Evolutionary conservation across 169 alveolate species (phyloP).

Genomic region (Plasmodium vivax): DNA sequence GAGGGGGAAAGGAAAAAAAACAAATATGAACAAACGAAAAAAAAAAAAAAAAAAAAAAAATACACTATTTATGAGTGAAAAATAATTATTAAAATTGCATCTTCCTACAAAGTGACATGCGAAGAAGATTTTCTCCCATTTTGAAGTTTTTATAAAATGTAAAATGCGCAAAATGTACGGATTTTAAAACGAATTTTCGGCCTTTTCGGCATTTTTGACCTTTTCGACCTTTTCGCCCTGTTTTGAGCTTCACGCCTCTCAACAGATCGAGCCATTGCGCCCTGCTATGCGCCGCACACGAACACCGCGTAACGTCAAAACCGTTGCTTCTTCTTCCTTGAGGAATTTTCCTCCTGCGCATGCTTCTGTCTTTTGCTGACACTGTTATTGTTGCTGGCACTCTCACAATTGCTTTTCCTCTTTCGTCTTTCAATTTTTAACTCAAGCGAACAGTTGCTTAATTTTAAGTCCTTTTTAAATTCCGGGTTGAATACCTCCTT

Average conservation of each 20-base stretch:
- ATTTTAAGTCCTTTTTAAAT: conserved; percentile 62
- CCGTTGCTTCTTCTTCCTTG: conserved; percentile 13
- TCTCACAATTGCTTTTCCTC: conserved; percentile 37
- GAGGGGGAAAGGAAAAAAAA: background rate
- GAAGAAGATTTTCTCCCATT: background rate
- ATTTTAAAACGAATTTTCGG: background rate
- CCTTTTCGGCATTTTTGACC: too few relatives aligned
- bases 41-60: background rate
- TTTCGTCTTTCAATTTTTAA: conserved; percentile 61
- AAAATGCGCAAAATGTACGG: background rate
- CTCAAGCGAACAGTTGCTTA: conserved; percentile 42
- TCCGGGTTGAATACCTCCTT: conserved; percentile 52
- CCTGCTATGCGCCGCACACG: background rate
- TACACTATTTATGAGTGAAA: background rate
- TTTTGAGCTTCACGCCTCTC: background rate
- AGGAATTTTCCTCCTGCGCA: conserved; percentile 20
- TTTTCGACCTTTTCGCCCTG: background rate
- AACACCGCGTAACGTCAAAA: background rate
- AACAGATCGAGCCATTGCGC: background rate
- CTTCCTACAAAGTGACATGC: background rate
- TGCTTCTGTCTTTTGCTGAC: conserved; percentile 34
- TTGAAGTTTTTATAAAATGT: background rate
- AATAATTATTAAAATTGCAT: background rate
- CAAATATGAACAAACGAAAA: background rate
- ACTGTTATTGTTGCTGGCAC: conserved; percentile 40